Base-by-base conservation (phyloP, 140 eudicot genomes). In the Senecio squalidus region DNA sequence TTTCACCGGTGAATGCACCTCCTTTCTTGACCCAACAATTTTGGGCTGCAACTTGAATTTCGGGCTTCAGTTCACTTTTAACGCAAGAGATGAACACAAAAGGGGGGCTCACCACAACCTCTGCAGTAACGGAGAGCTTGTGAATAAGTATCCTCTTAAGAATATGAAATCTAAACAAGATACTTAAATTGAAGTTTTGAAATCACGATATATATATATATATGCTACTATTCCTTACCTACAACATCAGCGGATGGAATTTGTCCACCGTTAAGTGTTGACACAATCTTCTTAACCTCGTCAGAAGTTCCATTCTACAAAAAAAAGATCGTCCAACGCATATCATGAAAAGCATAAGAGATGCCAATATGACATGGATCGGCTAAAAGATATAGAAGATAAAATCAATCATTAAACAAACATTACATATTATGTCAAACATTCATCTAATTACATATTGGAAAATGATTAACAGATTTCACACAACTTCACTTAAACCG, bases 11-110 rank as follows among this genome's bases (percentile, higher is more conserved):
- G 70, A 78, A 85, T 18, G 94, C 94, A 70, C 94, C 94, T 13
- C 94, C 89, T 55, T 81, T 81, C 65, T 70, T 61, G 8, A 81
- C 94, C 94, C 94, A 85, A 71, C 89, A 85, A 68, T 85, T 85
- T 57, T 85, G 94, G 46, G 94, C 94, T 5, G 89, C 89, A 53
- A 85, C 82, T 10, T 79, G 82, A 51, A 85, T 58, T 15, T 85
- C 87, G 60, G 82, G 74, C 66, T 80, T 78, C 80, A 85, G 49
- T 64, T 55, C 77, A 58, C 74, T 65, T 64, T 85, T 76, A 16
- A 79, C 87, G 20, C 25, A 9, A 22, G 83, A 52, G 58, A 85
- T 86, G 40, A 78, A 82, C 73, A 85, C 95, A 64, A 47, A 85
- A 28, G 95, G 90, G 24, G 94, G 94, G 58, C 89, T 85, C 57